Percentiles rank a stretch among this genome's conserved stretches.
These are phyloP conservation scores for Gossypium rotundifolium DNA, from an alignment of 345 rosid genomes.

Conservation along the genomic window DNA sequence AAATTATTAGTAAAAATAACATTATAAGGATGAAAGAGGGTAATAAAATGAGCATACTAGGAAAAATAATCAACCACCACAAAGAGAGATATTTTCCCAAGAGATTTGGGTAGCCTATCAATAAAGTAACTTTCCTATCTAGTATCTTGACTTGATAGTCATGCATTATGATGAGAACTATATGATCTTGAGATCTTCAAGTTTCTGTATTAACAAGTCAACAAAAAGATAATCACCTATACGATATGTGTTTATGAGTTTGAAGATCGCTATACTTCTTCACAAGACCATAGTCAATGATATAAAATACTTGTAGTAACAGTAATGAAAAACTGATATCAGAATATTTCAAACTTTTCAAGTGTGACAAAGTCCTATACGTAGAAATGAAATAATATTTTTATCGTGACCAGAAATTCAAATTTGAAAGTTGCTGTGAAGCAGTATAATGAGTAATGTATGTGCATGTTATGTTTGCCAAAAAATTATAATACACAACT, in stretches of 20 bases:
- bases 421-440: background rate
- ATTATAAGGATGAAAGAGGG: no score
- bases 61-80: no score
- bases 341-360: background rate
- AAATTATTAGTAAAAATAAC: no score
- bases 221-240: conserved; percentile 36
- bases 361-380: background rate
- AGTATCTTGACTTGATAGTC: background rate
- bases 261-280: conserved; percentile 89
- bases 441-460: background rate
- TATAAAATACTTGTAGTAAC: conserved; percentile 43
- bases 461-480: background rate
- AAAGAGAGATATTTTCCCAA: no score
- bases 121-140: background rate
- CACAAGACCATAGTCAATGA: conserved; percentile 81
- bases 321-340: background rate
- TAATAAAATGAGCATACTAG: no score
- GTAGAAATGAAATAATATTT: background rate
- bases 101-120: no score
- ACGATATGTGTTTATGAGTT: conserved; percentile 79
- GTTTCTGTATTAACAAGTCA: background rate
- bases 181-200: background rate
- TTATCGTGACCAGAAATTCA: background rate
- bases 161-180: background rate
- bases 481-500: background rate